Conservation (phyloP, 2,329 filamentous ascomycete species). For the Alternaria dauci region DNA sequence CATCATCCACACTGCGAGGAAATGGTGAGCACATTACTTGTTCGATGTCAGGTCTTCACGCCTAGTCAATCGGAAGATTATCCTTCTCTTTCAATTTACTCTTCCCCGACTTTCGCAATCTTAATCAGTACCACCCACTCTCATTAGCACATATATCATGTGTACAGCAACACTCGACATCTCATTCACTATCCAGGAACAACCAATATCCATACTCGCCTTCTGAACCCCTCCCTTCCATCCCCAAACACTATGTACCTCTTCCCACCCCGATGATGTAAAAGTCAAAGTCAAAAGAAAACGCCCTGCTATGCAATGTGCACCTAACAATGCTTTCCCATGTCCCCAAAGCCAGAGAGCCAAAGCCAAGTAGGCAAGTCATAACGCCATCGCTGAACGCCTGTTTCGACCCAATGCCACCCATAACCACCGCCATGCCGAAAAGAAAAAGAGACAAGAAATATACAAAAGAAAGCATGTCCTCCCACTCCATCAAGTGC, state of each 20-base stretch:
- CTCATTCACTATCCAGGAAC: not conserved
- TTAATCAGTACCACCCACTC: too few species aligned
- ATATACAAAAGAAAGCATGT: not conserved
- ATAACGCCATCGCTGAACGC: not conserved
- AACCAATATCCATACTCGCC: not conserved
- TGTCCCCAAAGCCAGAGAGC: not conserved
- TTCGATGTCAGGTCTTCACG: too few species aligned
- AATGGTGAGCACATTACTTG: too few species aligned
- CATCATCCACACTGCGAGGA: too few species aligned
- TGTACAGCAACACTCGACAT: not conserved
- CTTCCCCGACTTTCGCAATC: not conserved
- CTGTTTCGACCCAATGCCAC: not conserved
- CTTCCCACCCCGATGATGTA: not conserved
- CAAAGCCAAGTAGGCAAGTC: not conserved
- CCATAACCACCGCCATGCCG: not conserved
- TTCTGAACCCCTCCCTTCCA: not conserved
- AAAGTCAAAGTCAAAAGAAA: not conserved
- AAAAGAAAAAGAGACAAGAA: not conserved
- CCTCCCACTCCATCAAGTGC: not conserved
- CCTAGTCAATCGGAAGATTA: too few species aligned
- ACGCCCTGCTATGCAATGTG: slow-evolving; percentile 4
- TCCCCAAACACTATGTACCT: not conserved
- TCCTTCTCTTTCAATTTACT: not conserved
- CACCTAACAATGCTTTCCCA: not conserved
- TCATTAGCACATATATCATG: too few species aligned